Conservation (phyloP, 2,329 filamentous ascomycete genomes). For the Penicillium frequentans region DNA sequence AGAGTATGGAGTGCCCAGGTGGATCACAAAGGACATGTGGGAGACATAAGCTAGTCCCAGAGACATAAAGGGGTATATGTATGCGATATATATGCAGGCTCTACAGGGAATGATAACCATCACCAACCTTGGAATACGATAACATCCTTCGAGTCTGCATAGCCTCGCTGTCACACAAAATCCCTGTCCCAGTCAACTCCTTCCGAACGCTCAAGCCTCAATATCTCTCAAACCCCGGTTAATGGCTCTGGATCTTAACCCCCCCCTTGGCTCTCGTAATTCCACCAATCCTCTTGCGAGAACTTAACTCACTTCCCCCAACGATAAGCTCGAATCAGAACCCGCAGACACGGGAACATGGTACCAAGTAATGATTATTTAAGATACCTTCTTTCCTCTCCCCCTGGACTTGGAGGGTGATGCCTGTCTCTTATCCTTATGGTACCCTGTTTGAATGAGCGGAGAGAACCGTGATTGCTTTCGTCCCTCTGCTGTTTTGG, state of each 20-base stretch:
- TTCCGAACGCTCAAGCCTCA: constrained; percentile 9
- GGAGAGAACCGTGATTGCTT: not conserved
- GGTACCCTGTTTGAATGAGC: not conserved
- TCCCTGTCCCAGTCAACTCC: not conserved
- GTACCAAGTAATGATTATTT: constrained; percentile 5
- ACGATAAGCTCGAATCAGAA: not conserved
- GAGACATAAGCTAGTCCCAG: not conserved
- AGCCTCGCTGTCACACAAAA: not conserved
- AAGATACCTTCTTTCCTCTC: not conserved
- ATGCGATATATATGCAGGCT: not conserved
- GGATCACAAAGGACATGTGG: not conserved
- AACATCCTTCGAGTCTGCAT: not conserved
- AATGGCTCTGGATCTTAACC: not conserved
- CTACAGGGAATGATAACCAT: too few species aligned
- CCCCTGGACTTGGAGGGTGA: not conserved
- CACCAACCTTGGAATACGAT: not conserved
- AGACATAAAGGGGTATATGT: not conserved
- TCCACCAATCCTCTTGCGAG: constrained; percentile 6
- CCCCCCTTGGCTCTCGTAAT: not conserved
- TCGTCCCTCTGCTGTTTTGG: not conserved
- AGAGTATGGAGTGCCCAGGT: not conserved
- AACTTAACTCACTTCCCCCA: not conserved
- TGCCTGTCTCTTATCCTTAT: not conserved
- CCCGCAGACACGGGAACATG: constrained; percentile 1
- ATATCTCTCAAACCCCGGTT: not conserved